A percentile compares a stretch with the other conserved stretches of the same genome.
phyloP scores from a whole-genome alignment of 2,329 filamentous ascomycete species.

The Botrytis deweyae region DNA sequence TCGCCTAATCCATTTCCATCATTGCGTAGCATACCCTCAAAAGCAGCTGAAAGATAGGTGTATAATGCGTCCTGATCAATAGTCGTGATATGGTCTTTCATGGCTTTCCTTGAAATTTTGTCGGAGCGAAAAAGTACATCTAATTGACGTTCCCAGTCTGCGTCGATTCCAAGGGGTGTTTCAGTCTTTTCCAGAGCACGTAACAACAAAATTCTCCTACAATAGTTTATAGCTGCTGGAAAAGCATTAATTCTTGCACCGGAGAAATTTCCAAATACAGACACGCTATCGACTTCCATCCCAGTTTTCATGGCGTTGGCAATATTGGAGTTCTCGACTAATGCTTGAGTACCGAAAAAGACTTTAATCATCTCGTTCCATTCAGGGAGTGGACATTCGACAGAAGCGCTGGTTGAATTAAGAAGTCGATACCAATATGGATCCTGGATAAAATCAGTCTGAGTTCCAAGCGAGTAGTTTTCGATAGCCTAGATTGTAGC shows the following conservation, averaged over 20 bases:
- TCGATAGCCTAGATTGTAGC: not conserved
- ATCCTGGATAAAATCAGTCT: constrained; percentile 36
- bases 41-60: constrained; percentile 53
- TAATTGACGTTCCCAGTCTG: constrained; percentile 81
- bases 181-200: constrained; percentile 46
- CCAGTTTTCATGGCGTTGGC: constrained; percentile 39
- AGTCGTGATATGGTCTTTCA: constrained; percentile 54
- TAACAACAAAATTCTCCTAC: constrained; percentile 59
- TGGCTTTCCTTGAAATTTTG: constrained; percentile 58
- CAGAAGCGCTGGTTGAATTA: constrained; percentile 50
- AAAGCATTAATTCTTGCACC: constrained; percentile 56
- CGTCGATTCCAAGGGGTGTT: constrained; percentile 53
- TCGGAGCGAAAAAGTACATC: constrained; percentile 72
- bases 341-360: constrained; percentile 48
- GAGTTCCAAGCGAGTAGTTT: not conserved
- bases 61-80: constrained; percentile 44
- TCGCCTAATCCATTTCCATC: constrained; percentile 44
- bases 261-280: constrained; percentile 42
- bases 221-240: constrained; percentile 68
- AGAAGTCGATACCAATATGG: constrained; percentile 69
- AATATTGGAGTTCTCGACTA: constrained; percentile 36
- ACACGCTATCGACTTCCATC: constrained; percentile 45
- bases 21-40: constrained; percentile 55
- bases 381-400: constrained; percentile 46
- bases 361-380: constrained; percentile 52